A percentile compares a stretch with the other conserved stretches of the same genome.
Evolutionary conservation across 768 basidiomycete species (phyloP).

Genomic region (Gymnopilus dilepis): DNA sequence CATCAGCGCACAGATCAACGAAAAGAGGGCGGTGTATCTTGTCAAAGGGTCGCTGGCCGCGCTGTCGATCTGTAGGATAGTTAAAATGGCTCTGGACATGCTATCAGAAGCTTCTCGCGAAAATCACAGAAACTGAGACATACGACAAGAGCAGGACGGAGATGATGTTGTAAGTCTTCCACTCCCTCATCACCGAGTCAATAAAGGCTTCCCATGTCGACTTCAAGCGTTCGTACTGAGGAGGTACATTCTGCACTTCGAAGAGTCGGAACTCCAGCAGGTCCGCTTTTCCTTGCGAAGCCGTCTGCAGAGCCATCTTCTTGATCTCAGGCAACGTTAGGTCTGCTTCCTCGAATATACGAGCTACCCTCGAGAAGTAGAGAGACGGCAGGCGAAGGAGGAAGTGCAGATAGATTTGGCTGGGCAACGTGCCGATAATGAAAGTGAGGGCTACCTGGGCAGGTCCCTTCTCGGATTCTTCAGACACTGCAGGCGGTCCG

Average conservation of each 20-base stretch:
- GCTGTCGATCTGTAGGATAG: constrained; percentile 35
- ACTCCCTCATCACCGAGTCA: constrained; percentile 34
- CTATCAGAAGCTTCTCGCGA: neutral
- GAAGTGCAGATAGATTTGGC: constrained; percentile 36
- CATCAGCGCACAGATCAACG: constrained; percentile 60
- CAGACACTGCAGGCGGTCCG: neutral
- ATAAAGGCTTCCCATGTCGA: constrained; percentile 34
- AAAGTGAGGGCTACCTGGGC: neutral
- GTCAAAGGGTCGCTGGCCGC: constrained; percentile 55
- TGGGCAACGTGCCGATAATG: constrained; percentile 7
- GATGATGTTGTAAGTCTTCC: constrained; percentile 36
- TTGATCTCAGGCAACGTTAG: constrained; percentile 62
- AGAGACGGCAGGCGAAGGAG: constrained; percentile 64
- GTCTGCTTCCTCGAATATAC: constrained; percentile 68
- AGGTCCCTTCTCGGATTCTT: neutral
- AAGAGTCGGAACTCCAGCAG: constrained; percentile 7
- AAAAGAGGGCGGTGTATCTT: constrained; percentile 57
- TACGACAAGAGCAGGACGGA: constrained; percentile 33
- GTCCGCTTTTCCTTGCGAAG: constrained; percentile 16
- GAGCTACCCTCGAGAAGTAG: constrained; percentile 69
- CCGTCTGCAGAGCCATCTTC: constrained; percentile 42
- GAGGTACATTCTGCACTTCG: constrained; percentile 18
- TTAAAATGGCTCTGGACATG: constrained; percentile 32
- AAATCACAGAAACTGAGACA: constrained; percentile 8
- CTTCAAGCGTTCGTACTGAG: constrained; percentile 25